Conservation (phyloP, 306 rosid species). For the Medicago ruthenica region DNA sequence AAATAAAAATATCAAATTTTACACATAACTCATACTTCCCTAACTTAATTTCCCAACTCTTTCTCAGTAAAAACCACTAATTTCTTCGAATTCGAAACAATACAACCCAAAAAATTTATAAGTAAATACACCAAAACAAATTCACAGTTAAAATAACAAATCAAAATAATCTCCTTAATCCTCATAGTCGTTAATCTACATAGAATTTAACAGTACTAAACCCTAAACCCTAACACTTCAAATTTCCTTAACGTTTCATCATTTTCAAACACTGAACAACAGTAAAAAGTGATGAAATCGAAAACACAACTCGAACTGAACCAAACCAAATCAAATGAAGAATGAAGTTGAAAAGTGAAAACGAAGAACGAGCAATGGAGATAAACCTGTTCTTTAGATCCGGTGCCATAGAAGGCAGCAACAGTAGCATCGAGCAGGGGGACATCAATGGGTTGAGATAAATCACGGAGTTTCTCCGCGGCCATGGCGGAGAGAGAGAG, state of each 20-base stretch:
- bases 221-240: not conserved
- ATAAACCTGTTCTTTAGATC: slow-evolving; percentile 95
- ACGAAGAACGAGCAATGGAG: too few relatives aligned
- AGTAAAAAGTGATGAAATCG: not conserved
- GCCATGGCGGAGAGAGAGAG: slow-evolving; percentile 63
- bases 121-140: not conserved
- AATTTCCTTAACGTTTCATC: not conserved
- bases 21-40: not conserved
- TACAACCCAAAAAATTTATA: not conserved
- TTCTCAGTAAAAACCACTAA: not conserved
- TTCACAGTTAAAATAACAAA: not conserved
- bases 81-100: not conserved
- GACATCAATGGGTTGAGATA: slow-evolving; percentile 93
- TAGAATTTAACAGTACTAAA: not conserved
- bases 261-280: not conserved
- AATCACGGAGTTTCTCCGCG: slow-evolving; percentile 93
- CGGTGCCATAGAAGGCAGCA: slow-evolving; percentile 99
- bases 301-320: not conserved
- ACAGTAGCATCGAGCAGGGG: slow-evolving; percentile 93
- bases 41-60: not conserved
- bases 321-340: not conserved
- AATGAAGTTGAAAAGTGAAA: not conserved
- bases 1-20: not conserved
- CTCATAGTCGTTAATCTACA: not conserved
- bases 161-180: not conserved